phyloP scores from a whole-genome alignment of 2,329 filamentous ascomycete genomes.

The Albophoma yamanashiensis region DNA sequence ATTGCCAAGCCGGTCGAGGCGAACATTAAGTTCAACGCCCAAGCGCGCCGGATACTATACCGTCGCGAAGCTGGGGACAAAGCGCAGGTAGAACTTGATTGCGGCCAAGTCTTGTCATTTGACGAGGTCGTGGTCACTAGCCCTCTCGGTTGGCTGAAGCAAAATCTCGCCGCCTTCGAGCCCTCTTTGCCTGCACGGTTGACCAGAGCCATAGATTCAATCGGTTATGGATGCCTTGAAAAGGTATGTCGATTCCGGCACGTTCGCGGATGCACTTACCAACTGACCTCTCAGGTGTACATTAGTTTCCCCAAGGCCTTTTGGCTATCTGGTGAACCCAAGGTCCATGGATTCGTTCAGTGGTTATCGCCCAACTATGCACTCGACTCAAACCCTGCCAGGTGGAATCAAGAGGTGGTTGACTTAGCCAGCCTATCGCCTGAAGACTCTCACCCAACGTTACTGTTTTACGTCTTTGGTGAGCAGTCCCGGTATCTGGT shows the following conservation, averaged over 20 bases:
- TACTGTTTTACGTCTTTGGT: conserved; percentile 75
- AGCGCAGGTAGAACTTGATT: conserved; percentile 33
- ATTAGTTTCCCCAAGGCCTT: conserved; percentile 67
- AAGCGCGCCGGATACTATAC: conserved; percentile 32
- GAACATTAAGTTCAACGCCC: conserved; percentile 38
- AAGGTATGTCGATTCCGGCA: conserved; percentile 35
- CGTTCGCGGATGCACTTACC: not conserved
- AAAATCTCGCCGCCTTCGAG: conserved; percentile 46
- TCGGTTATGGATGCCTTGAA: conserved; percentile 62
- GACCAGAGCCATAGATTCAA: conserved; percentile 48
- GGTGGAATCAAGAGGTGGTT: conserved; percentile 68
- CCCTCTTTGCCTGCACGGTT: conserved; percentile 48
- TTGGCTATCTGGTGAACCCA: conserved; percentile 43
- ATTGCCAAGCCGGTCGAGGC: conserved; percentile 49
- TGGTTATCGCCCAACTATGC: conserved; percentile 66
- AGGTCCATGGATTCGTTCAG: conserved; percentile 58
- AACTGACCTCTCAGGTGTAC: conserved; percentile 30
- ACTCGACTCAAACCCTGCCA: conserved; percentile 43
- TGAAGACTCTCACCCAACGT: conserved; percentile 58
- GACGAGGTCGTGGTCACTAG: conserved; percentile 59
- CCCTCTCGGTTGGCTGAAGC: conserved; percentile 59
- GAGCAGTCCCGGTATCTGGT: conserved; percentile 47
- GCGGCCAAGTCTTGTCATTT: conserved; percentile 38
- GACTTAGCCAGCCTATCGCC: conserved; percentile 60
- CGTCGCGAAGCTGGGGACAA: conserved; percentile 16